These are phyloP conservation scores for Trametes cinnabarina DNA, from an alignment of 768 basidiomycete genomes.

Conservation along the genomic window DNA sequence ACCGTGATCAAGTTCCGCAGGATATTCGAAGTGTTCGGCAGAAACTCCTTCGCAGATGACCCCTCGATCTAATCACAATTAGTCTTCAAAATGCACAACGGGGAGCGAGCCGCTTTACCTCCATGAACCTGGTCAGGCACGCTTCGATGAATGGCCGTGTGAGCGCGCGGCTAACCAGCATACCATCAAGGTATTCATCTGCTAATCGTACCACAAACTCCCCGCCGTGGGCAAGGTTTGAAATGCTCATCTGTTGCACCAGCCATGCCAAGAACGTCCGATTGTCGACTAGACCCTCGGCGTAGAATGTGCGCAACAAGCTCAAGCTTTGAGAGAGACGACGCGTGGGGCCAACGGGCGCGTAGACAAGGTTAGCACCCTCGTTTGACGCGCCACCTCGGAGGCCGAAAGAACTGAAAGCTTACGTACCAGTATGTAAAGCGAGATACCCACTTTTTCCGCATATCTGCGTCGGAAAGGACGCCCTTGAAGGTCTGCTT, in stretches of 20 bases:
- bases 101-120: slow-evolving; percentile 41
- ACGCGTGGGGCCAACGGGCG: background rate
- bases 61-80: slow-evolving; percentile 36
- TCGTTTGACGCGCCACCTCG: background rate
- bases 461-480: slow-evolving; percentile 64
- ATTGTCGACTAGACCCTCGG: slow-evolving; percentile 78
- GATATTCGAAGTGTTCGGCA: slow-evolving; percentile 50
- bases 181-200: slow-evolving; percentile 76
- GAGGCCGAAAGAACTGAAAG: background rate
- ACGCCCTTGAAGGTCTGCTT: slow-evolving; percentile 85
- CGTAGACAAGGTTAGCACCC: slow-evolving; percentile 6
- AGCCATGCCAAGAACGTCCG: slow-evolving; percentile 77
- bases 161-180: slow-evolving; percentile 64
- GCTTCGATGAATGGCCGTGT: slow-evolving; percentile 70
- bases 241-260: slow-evolving; percentile 70
- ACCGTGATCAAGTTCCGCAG: slow-evolving; percentile 65
- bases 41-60: slow-evolving; percentile 56
- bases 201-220: slow-evolving; percentile 73
- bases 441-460: slow-evolving; percentile 75
- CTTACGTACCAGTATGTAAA: slow-evolving; percentile 68
- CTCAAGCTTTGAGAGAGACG: slow-evolving; percentile 47
- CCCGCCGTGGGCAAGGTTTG: slow-evolving; percentile 80
- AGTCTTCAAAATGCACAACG: background rate
- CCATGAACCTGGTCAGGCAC: slow-evolving; percentile 61
- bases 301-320: slow-evolving; percentile 72